phyloP scores from a whole-genome alignment of 345 rosid genomes.

The Nasturtium officinale region DNA sequence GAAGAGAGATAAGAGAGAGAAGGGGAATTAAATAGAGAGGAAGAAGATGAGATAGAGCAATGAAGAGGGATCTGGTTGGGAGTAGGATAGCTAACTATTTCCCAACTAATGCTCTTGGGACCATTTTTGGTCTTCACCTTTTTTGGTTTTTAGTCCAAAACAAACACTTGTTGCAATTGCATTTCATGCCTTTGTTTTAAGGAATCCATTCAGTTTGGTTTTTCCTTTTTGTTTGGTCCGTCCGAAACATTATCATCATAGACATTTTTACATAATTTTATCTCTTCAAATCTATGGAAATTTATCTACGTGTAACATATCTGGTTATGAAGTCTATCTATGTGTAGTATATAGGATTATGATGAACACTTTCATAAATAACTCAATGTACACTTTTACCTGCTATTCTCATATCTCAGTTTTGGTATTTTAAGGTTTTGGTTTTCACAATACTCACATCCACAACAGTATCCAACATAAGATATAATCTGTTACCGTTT shows the following conservation, averaged over 20 bases:
- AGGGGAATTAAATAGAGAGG: constrained; percentile 21
- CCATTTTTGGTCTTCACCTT: not conserved
- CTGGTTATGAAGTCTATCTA: no score
- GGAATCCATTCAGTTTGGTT: not conserved
- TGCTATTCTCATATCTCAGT: no score
- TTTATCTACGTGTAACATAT: no score
- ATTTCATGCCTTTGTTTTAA: not conserved
- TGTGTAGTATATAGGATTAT: no score
- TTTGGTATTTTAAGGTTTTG: no score
- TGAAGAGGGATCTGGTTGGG: constrained; percentile 40
- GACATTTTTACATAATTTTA: no score
- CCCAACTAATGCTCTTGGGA: constrained; percentile 21
- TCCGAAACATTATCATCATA: no score
- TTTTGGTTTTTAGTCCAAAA: not conserved
- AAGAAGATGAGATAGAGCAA: constrained; percentile 37
- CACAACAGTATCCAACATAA: no score
- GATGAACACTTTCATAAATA: no score
- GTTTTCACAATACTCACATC: no score
- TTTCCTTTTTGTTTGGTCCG: not conserved
- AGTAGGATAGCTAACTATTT: constrained; percentile 43
- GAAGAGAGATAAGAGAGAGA: not conserved
- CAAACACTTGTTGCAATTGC: not conserved
- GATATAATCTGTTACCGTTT: not conserved
- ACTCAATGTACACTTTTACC: no score
- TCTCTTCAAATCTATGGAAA: no score